Evolutionary conservation across 2,329 filamentous ascomycete species (phyloP), one percentile per base, ranked within the genome.

Genomic region (Plectosphaerella sp.): DNA sequence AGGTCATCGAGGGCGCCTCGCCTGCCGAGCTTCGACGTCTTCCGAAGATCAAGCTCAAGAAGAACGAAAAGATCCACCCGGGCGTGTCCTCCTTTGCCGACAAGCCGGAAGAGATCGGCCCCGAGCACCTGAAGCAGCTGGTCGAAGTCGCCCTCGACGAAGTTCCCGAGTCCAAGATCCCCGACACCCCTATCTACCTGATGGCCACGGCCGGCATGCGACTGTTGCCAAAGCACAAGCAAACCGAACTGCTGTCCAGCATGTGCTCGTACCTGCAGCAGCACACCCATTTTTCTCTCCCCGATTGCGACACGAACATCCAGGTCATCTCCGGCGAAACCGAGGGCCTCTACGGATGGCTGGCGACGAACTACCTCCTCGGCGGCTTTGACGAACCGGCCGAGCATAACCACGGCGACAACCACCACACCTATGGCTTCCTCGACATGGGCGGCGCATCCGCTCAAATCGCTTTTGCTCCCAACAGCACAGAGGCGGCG

Each of bases 381-480:
- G 93, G 91, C 25, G 91, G 91, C 4, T 97, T 99, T 62, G 89
- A 97, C 66, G 76, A 80, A 16, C 86, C 90, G 0, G 74, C 86
- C 48, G 72, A 83, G 14, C 89, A 96, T 62, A 75, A 83, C 50
- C 91, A 96, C 67, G 91, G 91, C 49, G 91, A 96, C 58, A 83
- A 82, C 24, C 94, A 97, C 66, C 89, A 92, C 64, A 99, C 94
- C 0, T 99, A 97, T 68, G 94, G 94, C 1, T 99, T 99, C 64
- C 75, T 99, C 55, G 94, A 99, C 66, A 99, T 99, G 95, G 94
- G 94, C 48, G 94, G 94, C 49, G 94, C 94, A 24, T 97, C 93
- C 0, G 93, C 94, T 15, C 94, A 99, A 71, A 97, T 99, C 63
- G 94, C 95, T 0, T 99, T 99, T 68, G 93, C 92, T 2, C 94